Percentiles rank a stretch among this genome's conserved stretches.
Evolutionary conservation across 2,329 filamentous ascomycete species (phyloP).

Genomic region (Colletotrichum higginsianum): DNA sequence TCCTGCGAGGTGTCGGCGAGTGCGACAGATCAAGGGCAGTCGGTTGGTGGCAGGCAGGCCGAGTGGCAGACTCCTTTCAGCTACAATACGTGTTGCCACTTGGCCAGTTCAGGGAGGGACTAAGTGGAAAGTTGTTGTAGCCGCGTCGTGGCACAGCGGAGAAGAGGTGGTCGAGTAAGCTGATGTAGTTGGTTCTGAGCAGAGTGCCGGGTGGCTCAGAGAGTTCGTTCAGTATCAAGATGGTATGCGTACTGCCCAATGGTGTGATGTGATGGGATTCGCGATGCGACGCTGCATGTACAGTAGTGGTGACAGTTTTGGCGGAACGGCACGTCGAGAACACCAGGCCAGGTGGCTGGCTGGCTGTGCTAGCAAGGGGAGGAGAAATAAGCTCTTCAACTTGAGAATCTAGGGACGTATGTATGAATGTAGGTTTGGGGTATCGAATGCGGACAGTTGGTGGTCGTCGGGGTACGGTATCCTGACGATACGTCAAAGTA

Average conservation of each 20-base stretch:
- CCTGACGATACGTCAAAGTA: slow-evolving; percentile 12
- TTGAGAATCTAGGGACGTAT: neutral
- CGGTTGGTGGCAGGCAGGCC: slow-evolving; percentile 16
- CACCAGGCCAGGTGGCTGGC: neutral
- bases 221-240: neutral
- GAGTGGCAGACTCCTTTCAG: slow-evolving; percentile 23
- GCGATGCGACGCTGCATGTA: neutral
- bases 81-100: slow-evolving; percentile 23
- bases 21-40: slow-evolving; percentile 34
- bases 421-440: neutral
- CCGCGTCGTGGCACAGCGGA: slow-evolving; percentile 23
- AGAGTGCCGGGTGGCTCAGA: neutral
- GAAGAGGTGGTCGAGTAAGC: neutral
- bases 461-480: slow-evolving; percentile 33
- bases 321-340: neutral
- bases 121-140: neutral
- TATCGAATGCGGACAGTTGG: neutral
- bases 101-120: slow-evolving; percentile 27
- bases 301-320: neutral
- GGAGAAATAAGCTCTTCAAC: slow-evolving; percentile 1
- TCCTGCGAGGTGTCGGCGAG: slow-evolving; percentile 40
- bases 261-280: neutral
- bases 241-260: neutral
- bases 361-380: neutral
- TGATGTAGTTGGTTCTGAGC: neutral